Evolutionary conservation across 2,329 filamentous ascomycete species (phyloP).

Genomic region (Colletotrichum higginsianum): DNA sequence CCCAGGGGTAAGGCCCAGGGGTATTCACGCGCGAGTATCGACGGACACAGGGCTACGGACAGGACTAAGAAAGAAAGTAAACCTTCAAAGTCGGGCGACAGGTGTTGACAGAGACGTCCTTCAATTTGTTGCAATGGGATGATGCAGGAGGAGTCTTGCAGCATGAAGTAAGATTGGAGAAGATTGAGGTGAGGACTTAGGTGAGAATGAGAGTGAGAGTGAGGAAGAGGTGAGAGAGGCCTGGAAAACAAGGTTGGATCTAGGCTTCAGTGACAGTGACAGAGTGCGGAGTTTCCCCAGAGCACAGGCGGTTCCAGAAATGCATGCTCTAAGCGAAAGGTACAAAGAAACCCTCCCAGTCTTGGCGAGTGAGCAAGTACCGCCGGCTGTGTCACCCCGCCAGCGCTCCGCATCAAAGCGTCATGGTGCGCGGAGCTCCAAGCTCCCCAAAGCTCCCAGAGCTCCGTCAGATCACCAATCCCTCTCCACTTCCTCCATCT

Average conservation of each 20-base stretch:
- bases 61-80: neutral
- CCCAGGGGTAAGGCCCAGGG: neutral
- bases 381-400: neutral
- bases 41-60: neutral
- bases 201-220: neutral
- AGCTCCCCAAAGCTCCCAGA: constrained; percentile 26
- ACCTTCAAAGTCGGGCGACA: neutral
- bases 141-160: neutral
- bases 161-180: neutral
- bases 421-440: constrained; percentile 30
- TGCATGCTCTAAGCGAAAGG: neutral
- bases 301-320: constrained; percentile 2
- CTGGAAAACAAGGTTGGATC: neutral
- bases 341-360: accelerated
- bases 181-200: neutral
- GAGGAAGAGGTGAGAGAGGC: neutral
- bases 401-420: constrained; percentile 32
- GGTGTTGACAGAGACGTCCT: neutral
- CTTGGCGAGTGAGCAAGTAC: neutral
- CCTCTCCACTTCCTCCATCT: neutral
- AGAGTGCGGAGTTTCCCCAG: constrained; percentile 20
- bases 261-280: neutral
- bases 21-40: too few species aligned
- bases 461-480: constrained; percentile 4
- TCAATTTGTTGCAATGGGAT: too few species aligned